Evolutionary conservation across 352 stramenopile species (phyloP).

Genomic region (Globisporangium canariense): DNA sequence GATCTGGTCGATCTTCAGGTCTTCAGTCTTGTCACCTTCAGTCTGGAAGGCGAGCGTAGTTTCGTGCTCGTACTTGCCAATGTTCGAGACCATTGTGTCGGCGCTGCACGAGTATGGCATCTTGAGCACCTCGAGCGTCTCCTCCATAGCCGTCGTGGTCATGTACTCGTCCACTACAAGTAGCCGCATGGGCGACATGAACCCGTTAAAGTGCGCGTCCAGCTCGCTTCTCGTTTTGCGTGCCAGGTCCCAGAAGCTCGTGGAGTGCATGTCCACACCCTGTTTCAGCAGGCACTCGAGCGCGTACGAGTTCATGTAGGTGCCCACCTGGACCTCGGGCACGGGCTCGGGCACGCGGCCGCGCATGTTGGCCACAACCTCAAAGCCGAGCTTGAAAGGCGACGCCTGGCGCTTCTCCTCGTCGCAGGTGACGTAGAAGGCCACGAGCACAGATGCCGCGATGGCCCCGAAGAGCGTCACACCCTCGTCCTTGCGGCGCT

Average conservation of each 20-base stretch:
- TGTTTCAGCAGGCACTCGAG: neutral
- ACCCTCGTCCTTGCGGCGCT: constrained; percentile 32
- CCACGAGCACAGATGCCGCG: constrained; percentile 18
- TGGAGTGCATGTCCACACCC: neutral
- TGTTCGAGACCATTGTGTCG: constrained; percentile 25
- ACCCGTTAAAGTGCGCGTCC: neutral
- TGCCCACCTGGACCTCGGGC: neutral
- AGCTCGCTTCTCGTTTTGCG: neutral
- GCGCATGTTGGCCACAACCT: constrained; percentile 4
- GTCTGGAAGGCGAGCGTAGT: constrained; percentile 28
- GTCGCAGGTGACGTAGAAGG: neutral
- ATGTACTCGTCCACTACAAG: neutral
- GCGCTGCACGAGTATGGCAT: constrained; percentile 19
- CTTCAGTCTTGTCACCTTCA: neutral
- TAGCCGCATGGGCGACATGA: neutral
- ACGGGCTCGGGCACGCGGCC: neutral
- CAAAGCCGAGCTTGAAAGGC: neutral
- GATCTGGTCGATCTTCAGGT: neutral
- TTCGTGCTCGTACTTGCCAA: constrained; percentile 28
- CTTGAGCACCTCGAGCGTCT: neutral
- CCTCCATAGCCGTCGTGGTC: neutral
- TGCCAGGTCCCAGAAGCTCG: neutral
- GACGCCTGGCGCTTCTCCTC: neutral
- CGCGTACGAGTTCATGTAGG: constrained; percentile 1
- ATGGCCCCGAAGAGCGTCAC: constrained; percentile 35